A percentile compares a stretch with the other conserved stretches of the same genome.
phyloP scores from a whole-genome alignment of 2,329 filamentous ascomycete species.

The Celoporthe dispersa region DNA sequence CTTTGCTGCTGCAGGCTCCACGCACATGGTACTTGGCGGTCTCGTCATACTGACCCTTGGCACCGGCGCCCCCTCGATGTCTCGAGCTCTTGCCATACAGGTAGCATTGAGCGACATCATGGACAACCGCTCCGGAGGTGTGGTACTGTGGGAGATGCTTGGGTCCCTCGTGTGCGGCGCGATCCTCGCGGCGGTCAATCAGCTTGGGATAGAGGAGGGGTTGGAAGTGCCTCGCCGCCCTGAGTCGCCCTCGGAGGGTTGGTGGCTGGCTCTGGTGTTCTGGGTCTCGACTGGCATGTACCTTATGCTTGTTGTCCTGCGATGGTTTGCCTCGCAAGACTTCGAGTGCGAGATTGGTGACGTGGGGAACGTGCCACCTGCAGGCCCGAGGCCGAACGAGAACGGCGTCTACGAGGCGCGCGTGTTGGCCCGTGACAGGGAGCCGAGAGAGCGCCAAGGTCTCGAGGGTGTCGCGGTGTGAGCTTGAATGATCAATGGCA shows the following conservation, averaged over 20 bases:
- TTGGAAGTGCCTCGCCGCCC: not conserved
- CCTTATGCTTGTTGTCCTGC: not conserved
- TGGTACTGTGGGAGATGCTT: conserved; percentile 20
- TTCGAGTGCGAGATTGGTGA: not conserved
- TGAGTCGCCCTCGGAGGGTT: not conserved
- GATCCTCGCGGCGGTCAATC: conserved; percentile 17
- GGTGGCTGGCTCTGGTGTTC: conserved; percentile 20
- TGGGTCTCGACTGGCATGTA: conserved; percentile 17
- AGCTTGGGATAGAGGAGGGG: not conserved
- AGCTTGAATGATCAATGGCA: not conserved
- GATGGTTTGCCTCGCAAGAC: conserved; percentile 11
- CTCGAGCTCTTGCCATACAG: conserved; percentile 17
- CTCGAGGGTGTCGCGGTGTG: conserved; percentile 12
- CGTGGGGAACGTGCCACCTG: conserved; percentile 7
- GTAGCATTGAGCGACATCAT: not conserved
- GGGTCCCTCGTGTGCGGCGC: conserved; percentile 17
- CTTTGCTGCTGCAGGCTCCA: not conserved
- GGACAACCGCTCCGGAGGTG: conserved; percentile 18
- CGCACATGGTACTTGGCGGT: not conserved
- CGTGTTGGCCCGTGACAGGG: conserved; percentile 14
- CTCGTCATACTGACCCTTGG: conserved; percentile 24
- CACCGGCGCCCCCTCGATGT: conserved; percentile 23
- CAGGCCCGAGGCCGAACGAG: not conserved
- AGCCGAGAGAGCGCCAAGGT: conserved; percentile 16
- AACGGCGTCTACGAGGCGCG: conserved; percentile 17